These are phyloP conservation scores for Massariosphaeria phaeospora DNA, from an alignment of 495 filamentous ascomycete species.

Conservation along the genomic window DNA sequence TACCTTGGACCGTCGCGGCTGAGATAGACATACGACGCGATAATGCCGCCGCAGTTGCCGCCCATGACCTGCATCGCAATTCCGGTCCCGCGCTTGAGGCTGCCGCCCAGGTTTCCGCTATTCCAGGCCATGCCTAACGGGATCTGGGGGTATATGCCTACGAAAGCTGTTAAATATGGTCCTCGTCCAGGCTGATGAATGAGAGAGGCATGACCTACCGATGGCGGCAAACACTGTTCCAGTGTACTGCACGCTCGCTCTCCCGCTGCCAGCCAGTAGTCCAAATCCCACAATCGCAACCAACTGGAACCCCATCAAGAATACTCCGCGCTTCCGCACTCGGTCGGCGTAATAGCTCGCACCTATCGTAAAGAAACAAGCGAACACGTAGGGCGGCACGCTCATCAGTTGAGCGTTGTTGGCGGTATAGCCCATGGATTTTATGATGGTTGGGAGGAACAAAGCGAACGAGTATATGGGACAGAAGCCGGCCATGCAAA, in stretches of 20 bases:
- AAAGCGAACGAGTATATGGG: conserved; percentile 88
- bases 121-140: conserved; percentile 85
- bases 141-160: conserved; percentile 78
- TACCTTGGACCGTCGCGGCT: conserved; percentile 50
- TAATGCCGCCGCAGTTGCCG: conserved; percentile 86
- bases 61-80: conserved; percentile 69
- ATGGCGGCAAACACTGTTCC: conserved; percentile 79
- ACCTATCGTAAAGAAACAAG: conserved; percentile 67
- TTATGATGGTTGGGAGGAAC: conserved; percentile 84
- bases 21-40: conserved; percentile 69
- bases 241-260: conserved; percentile 65
- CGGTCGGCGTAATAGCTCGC: conserved; percentile 77
- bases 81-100: conserved; percentile 83
- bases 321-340: conserved; percentile 70
- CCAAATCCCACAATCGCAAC: conserved; percentile 62
- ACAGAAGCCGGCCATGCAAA: conserved; percentile 44
- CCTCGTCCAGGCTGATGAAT: background rate
- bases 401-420: conserved; percentile 74
- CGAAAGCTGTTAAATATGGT: background rate
- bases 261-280: conserved; percentile 62
- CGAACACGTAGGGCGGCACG: conserved; percentile 82
- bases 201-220: conserved; percentile 40
- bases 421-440: conserved; percentile 61
- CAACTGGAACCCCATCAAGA: conserved; percentile 60
- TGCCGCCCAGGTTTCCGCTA: conserved; percentile 86